Evolutionary conservation across 1,284 basidiomycete genomes (phyloP).

Genomic region (Tilletia horrida): DNA sequence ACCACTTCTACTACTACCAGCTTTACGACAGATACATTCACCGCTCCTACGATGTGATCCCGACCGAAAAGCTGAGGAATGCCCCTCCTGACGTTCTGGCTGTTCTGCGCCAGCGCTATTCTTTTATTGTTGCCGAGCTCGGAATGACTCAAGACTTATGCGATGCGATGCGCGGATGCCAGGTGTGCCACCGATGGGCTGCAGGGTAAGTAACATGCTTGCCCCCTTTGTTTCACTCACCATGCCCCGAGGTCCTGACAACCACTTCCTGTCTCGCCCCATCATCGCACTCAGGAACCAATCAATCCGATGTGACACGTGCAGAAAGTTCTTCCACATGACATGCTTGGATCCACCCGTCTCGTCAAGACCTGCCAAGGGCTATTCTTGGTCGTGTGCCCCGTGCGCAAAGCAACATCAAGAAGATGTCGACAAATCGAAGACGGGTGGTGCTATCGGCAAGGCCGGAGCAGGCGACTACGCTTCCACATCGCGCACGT

Average conservation of each 20-base stretch:
- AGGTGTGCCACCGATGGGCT: conserved; percentile 81
- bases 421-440: conserved; percentile 68
- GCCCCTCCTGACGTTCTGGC: conserved; percentile 55
- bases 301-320: conserved; percentile 86
- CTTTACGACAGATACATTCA: conserved; percentile 97
- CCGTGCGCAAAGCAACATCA: conserved; percentile 84
- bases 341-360: conserved; percentile 86
- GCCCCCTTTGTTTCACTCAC: not conserved
- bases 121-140: conserved; percentile 90
- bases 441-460: not conserved
- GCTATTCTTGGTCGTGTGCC: conserved; percentile 96
- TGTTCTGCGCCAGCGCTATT: conserved; percentile 72
- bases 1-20: conserved; percentile 90
- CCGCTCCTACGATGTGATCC: conserved; percentile 93
- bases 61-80: conserved; percentile 79
- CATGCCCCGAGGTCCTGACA: not conserved
- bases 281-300: conserved; percentile 64
- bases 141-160: conserved; percentile 87
- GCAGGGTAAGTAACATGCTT: conserved; percentile 65
- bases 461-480: not conserved
- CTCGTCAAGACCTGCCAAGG: conserved; percentile 89
- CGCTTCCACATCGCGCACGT: not conserved
- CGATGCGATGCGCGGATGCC: conserved; percentile 78
- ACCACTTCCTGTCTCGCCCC: not conserved
- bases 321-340: conserved; percentile 95